phyloP scores from a whole-genome alignment of 1,284 basidiomycete genomes.

The Schizophyllum amplum region DNA sequence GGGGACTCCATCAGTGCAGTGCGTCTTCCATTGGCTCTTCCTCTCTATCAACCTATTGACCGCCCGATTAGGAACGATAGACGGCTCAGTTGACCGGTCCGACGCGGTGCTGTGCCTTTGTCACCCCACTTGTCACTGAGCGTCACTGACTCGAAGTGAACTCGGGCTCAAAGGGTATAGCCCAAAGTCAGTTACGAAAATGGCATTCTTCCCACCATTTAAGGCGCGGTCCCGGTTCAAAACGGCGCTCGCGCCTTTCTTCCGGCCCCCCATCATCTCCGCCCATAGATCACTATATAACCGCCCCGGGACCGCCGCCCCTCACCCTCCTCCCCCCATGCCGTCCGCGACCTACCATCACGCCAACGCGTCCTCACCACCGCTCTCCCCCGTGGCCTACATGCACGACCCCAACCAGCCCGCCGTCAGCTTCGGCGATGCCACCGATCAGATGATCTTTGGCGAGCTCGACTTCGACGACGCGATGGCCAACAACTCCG shows the following conservation, averaged over 20 bases:
- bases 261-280: background rate
- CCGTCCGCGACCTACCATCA: background rate
- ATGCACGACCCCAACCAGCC: background rate
- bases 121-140: background rate
- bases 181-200: background rate
- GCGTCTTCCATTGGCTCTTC: background rate
- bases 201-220: background rate
- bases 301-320: background rate
- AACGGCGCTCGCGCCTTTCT: background rate
- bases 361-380: background rate
- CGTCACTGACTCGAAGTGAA: background rate
- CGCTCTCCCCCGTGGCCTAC: background rate
- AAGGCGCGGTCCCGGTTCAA: background rate
- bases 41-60: background rate
- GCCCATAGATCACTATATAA: background rate
- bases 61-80: background rate
- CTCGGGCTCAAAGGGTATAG: background rate
- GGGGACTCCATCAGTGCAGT: background rate
- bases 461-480: conserved; percentile 60
- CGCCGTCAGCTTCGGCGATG: background rate
- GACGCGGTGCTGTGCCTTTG: background rate
- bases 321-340: background rate
- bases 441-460: conserved; percentile 51
- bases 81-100: background rate
- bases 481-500: conserved; percentile 21